Evolutionary conservation across 1,284 basidiomycete species (phyloP), one percentile per base, ranked within the genome.

Genomic region (Peniophora sp.): DNA sequence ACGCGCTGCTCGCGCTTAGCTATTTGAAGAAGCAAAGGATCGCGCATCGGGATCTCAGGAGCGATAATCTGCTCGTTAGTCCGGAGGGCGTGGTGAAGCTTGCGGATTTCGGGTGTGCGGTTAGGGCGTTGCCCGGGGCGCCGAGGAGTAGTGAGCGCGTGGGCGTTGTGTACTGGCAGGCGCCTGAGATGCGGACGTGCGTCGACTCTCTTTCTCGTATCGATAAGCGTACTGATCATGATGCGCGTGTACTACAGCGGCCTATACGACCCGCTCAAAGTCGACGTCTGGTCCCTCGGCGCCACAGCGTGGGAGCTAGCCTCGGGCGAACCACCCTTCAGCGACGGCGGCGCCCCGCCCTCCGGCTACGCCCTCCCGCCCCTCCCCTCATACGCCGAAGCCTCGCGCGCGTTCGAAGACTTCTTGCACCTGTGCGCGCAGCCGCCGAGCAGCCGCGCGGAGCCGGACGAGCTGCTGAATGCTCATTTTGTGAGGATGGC

Each of bases 231-330:
- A 39, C 22, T 36, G 39, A n/a, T 12, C n/a, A 3, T 48, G 48
- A 20, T 10, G 2, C 11, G 27, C n/a, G 18, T 47, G 48, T n/a
- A 6, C 24, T 42, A 23, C 52, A 85, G 82, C 49, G 81, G 83
- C 10, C 68, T 78, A 0, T 90, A 90, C 58, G 74, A 90, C 57
- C 77, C 81, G 1, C 73, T 88, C 47, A 84, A 85, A 62, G 79
- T 88, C 47, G 88, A 90, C 55, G 73, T 85, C 1, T 90, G 87
- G 85, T 88, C 87, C 1, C 68, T 88, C 14, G 88, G 88, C 2
- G 88, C 88, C 2, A 91, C 88, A 0, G 73, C 85, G 0, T 90
- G 88, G 88, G 88, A 91, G 62, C 75, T 87, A 64, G 83, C 84
- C 0, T 75, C 89, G 60, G 76, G 79, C 15, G 71, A 78, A 50